Conservation (phyloP, 441 rosid species). For the Viola pubescens region DNA sequence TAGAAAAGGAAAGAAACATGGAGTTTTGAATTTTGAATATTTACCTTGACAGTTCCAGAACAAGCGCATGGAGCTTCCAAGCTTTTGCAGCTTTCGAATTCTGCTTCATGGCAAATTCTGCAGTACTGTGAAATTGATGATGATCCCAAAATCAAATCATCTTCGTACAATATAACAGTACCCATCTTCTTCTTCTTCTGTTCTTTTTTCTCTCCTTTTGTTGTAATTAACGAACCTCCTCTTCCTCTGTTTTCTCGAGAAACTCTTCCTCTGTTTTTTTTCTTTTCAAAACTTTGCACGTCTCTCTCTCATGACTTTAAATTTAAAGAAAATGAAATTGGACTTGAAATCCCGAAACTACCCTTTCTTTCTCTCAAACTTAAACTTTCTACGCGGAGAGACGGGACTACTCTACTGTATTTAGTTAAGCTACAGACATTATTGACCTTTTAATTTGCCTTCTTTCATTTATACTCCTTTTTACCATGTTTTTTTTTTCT, state of each 20-base stretch:
- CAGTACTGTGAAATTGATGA: slow-evolving; percentile 33
- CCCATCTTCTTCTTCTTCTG: slow-evolving; percentile 32
- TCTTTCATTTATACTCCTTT: background rate
- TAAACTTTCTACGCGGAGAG: background rate
- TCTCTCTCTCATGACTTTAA: slow-evolving; percentile 14
- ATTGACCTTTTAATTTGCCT: background rate
- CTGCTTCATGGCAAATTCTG: slow-evolving; percentile 89
- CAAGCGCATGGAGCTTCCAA: slow-evolving; percentile 95
- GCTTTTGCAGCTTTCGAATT: slow-evolving; percentile 48
- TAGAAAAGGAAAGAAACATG: background rate
- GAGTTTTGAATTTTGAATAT: background rate
- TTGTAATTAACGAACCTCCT: background rate
- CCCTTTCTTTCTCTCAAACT: slow-evolving; percentile 18
- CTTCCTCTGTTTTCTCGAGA: slow-evolving; percentile 2
- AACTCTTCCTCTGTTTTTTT: background rate
- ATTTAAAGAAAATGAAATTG: slow-evolving; percentile 9
- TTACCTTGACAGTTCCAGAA: slow-evolving; percentile 83
- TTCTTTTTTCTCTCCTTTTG: background rate
- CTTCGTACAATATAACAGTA: slow-evolving; percentile 44
- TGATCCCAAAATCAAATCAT: slow-evolving; percentile 31
- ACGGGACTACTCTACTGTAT: too few species aligned
- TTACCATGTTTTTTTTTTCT: too few species aligned
- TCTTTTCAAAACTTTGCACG: background rate
- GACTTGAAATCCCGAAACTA: slow-evolving; percentile 22
- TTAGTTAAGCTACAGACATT: too few species aligned